A percentile compares a stretch with the other conserved stretches of the same genome.
phyloP scores from a whole-genome alignment of 129 eudicot species.

The Logfia minima region DNA sequence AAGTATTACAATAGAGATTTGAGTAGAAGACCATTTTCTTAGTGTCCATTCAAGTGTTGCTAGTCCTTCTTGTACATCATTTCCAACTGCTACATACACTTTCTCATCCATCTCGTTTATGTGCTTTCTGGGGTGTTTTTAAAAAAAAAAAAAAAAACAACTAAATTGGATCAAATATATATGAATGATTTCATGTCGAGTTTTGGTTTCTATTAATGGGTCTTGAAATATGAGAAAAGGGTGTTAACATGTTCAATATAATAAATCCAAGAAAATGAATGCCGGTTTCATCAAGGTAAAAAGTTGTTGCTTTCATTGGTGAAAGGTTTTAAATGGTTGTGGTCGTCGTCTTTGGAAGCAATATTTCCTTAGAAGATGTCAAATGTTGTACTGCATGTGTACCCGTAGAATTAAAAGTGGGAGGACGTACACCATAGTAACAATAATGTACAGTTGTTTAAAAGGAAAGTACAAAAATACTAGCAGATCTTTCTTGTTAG shows the following conservation, averaged over 20 bases:
- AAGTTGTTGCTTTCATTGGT: slow-evolving; percentile 22
- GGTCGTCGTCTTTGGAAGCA: slow-evolving; percentile 18
- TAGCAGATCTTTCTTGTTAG: not conserved
- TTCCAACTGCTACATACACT: slow-evolving; percentile 71
- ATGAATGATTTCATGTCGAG: slow-evolving; percentile 11
- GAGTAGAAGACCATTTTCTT: slow-evolving; percentile 56
- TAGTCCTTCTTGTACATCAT: slow-evolving; percentile 61
- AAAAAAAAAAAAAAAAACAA: too few species aligned
- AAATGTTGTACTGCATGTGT: slow-evolving; percentile 9
- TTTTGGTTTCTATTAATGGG: slow-evolving; percentile 21
- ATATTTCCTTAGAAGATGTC: not conserved
- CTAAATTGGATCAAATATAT: slow-evolving; percentile 3
- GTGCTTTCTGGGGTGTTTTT: not conserved
- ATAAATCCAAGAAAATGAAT: too few species aligned
- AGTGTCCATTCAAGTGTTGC: slow-evolving; percentile 67
- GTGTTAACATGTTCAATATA: not conserved
- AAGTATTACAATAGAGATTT: slow-evolving; percentile 62
- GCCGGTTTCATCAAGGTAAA: slow-evolving; percentile 26
- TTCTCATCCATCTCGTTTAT: slow-evolving; percentile 44
- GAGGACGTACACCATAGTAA: too few species aligned
- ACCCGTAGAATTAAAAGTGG: not conserved
- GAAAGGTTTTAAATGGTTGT: slow-evolving; percentile 21
- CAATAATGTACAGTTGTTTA: not conserved
- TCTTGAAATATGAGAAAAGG: slow-evolving; percentile 25
- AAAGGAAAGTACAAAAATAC: not conserved